Conservation (phyloP, 441 rosid species). For the Erysimum pusillum region DNA sequence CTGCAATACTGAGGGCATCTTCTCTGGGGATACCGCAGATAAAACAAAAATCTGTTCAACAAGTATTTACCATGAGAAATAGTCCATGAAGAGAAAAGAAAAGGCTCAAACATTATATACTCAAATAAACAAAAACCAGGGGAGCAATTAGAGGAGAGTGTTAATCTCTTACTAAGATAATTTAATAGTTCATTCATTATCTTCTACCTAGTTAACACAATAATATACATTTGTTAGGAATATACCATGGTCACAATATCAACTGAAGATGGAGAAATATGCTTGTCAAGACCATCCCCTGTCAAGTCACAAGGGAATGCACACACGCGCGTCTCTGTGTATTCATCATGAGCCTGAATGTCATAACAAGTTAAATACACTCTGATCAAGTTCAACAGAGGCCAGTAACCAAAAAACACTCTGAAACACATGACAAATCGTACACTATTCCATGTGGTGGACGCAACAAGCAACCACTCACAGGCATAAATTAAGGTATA, state of each 20-base stretch:
- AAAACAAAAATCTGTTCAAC: slow-evolving; percentile 90
- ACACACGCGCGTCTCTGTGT: slow-evolving; percentile 59
- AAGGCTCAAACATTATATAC: slow-evolving; percentile 8
- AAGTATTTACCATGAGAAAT: slow-evolving; percentile 50
- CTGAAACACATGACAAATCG: slow-evolving; percentile 5
- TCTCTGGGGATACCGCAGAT: slow-evolving; percentile 97
- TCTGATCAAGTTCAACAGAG: background rate
- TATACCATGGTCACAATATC: slow-evolving; percentile 94
- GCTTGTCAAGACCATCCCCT: slow-evolving; percentile 70
- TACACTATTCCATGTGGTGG: background rate
- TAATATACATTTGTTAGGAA: slow-evolving; percentile 16
- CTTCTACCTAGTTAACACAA: background rate
- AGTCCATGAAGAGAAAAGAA: slow-evolving; percentile 20
- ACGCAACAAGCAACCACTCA: slow-evolving; percentile 11
- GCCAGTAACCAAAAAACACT: background rate
- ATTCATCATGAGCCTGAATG: slow-evolving; percentile 86
- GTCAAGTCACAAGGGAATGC: slow-evolving; percentile 90
- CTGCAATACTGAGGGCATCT: slow-evolving; percentile 82
- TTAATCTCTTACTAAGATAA: background rate
- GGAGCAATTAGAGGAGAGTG: background rate
- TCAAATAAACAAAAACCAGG: background rate
- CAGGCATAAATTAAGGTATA: slow-evolving; percentile 1
- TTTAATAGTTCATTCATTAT: background rate
- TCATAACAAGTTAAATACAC: slow-evolving; percentile 13
- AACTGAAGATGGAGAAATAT: slow-evolving; percentile 77